Base-by-base conservation (phyloP, 257 asterid genomes). In the Ballota nigra region DNA sequence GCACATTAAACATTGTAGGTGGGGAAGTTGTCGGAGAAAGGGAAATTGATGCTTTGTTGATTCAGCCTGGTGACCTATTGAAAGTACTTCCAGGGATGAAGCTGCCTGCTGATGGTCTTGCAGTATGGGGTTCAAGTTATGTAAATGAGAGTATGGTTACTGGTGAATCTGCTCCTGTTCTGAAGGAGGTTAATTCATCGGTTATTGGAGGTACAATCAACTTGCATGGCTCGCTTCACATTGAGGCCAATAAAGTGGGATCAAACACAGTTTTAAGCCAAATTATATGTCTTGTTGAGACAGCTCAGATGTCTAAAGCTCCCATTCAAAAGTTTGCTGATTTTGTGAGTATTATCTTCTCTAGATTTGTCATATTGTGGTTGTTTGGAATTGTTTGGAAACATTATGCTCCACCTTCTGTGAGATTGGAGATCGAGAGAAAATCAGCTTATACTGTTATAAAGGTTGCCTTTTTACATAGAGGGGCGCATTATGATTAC, bases 241-340 rank as follows among this genome's bases (percentile, higher is more conserved):
- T 90, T 81, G 83, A 80, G 74, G 97, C 96, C 63, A 86, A 68
- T 75, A 87, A 85, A 85, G 97, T 92, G 38, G 98, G 98, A 49
- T 88, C 98, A 20, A 82, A 85, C 83, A 90, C 98, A 53, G 88
- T 92, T 65, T 78, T 92, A 82, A 92, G 96, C 88, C 98, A 92
- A 83, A 92, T 92, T 67, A 92, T 92, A 79, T 84, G 91, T 77
- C 84, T 92, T 75, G 97, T 92, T 81, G 98, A 92, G 94, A 83
- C 94, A 15, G 98, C 98, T 1, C 98, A 92, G 87, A 92, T 92
- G 98, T 92, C 98, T 56, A 90, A 92, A 81, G 98, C 98, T 55
- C 98, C 98, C 67, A 92, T 92, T 80, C 98, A 92, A 75, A 90
- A 90, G 84, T 92, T 88, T 60, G 97, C 98, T 5, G 98, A 92